Base-by-base conservation (phyloP, 176 grass and related monocot species). In the Oryza meridionalis region DNA sequence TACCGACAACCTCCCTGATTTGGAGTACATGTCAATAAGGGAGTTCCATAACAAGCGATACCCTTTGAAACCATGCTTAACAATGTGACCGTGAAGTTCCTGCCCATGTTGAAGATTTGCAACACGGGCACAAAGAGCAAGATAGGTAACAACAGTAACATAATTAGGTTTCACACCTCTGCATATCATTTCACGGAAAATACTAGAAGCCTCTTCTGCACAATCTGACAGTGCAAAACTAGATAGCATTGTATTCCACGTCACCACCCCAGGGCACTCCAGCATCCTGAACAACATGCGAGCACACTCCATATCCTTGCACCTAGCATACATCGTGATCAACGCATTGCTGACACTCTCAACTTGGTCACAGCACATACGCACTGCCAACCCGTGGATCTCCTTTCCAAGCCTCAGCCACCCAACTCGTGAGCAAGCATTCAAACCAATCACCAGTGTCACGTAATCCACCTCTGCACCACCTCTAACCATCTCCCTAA, bases 221-320 rank as follows among this genome's bases (percentile, higher is more conserved):
- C 33, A 84, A 83, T 94, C 87, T 0, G 69, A 55, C 22, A 88
- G 77, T 2, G 81, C 82, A 77, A 86, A 90, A 32, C 87, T 82
- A 16, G 90, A 69, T 21, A 94, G 62, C 84, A 94, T 94, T 0
- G 87, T 61, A 32, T 94, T 94, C 92, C 92, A 94, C n/a, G 92
- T 90, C 8, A 92, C 77, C 22, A 94, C 80, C 47, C 87, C 86
- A 22, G 58, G 73, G 40, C 65, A 38, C 25, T 64, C 65, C 22
- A 43, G 49, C 69, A 80, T 79, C 33, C 26, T 53, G 70, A 94
- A 94, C 70, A 94, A 26, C 74, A 64, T 55, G 65, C 43, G 69
- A 72, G 90, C 87, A 67, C 44, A 75, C 7, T 79, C 81, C 79
- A 86, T 77, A 47, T 86, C 44, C 7, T 86, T 87, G 77, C 92